phyloP scores from a whole-genome alignment of 352 stramenopile genomes.

The Phytophthora capsici region DNA sequence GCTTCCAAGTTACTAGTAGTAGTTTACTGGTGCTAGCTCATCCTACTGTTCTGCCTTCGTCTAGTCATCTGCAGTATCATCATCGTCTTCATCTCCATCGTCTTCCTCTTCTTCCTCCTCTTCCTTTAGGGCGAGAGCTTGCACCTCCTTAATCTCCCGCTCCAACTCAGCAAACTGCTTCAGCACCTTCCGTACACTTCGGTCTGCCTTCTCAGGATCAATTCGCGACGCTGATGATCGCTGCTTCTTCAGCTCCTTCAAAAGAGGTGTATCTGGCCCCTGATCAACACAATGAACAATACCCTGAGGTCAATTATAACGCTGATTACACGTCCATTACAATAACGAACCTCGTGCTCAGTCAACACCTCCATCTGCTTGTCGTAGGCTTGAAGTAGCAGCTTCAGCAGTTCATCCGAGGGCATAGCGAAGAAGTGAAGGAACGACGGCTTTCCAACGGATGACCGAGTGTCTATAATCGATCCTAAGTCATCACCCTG shows the following conservation, averaged over 20 bases:
- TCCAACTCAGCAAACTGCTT: constrained; percentile 79
- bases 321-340: no score
- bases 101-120: constrained; percentile 55
- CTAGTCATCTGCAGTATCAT: constrained; percentile 39
- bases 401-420: constrained; percentile 68
- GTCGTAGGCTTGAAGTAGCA: constrained; percentile 81
- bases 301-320: constrained; percentile 13
- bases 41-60: background rate
- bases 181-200: constrained; percentile 66
- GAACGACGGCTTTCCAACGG: constrained; percentile 80
- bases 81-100: constrained; percentile 42
- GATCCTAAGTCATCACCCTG: constrained; percentile 87
- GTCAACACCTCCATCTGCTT: constrained; percentile 85
- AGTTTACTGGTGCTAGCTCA: background rate
- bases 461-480: constrained; percentile 77
- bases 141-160: constrained; percentile 70
- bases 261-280: constrained; percentile 56
- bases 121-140: constrained; percentile 63
- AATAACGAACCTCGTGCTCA: constrained; percentile 62
- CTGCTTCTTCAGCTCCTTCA: constrained; percentile 74
- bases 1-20: constrained; percentile 37
- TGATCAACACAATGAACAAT: constrained; percentile 12
- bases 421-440: constrained; percentile 86
- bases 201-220: constrained; percentile 69
- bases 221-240: constrained; percentile 62